Evolutionary conservation across 179 eudicot species (phyloP).

Genomic region (Nepenthes alata): DNA sequence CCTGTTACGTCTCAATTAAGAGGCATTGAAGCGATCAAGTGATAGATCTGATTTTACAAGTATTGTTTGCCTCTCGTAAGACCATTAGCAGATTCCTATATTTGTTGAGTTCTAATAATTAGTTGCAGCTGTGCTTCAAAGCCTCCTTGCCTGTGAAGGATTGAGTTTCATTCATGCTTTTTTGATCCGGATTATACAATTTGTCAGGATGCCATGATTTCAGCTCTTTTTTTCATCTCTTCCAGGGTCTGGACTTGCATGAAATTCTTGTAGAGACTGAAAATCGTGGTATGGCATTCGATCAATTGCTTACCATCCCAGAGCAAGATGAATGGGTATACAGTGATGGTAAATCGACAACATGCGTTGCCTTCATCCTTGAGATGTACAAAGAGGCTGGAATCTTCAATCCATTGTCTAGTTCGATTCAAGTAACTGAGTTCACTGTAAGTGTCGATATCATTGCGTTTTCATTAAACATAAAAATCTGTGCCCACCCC

Average conservation of each 20-base stretch:
- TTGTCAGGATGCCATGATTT: background rate
- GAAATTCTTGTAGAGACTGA: conserved; percentile 71
- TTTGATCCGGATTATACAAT: too few relatives aligned
- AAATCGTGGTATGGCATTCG: conserved; percentile 63
- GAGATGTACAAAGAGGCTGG: conserved; percentile 98
- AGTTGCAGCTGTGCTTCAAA: too few relatives aligned
- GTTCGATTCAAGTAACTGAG: conserved; percentile 93
- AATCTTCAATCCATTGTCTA: conserved; percentile 55
- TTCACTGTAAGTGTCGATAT: conserved; percentile 55
- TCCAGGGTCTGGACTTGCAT: conserved; percentile 71
- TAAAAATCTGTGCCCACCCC: too few relatives aligned
- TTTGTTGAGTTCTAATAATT: too few relatives aligned
- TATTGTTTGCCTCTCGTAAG: too few relatives aligned
- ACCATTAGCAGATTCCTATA: too few relatives aligned
- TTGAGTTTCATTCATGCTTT: too few relatives aligned
- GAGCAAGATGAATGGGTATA: conserved; percentile 96
- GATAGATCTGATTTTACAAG: too few relatives aligned
- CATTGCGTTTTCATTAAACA: background rate
- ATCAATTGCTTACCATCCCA: conserved; percentile 78
- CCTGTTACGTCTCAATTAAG: too few relatives aligned
- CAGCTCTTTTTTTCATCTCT: background rate
- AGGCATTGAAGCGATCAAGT: too few relatives aligned
- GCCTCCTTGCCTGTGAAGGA: too few relatives aligned
- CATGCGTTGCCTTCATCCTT: conserved; percentile 93
- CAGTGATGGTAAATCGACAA: conserved; percentile 96